phyloP scores from a whole-genome alignment of 1,284 basidiomycete genomes.

The Lignosus rhinocerotis region DNA sequence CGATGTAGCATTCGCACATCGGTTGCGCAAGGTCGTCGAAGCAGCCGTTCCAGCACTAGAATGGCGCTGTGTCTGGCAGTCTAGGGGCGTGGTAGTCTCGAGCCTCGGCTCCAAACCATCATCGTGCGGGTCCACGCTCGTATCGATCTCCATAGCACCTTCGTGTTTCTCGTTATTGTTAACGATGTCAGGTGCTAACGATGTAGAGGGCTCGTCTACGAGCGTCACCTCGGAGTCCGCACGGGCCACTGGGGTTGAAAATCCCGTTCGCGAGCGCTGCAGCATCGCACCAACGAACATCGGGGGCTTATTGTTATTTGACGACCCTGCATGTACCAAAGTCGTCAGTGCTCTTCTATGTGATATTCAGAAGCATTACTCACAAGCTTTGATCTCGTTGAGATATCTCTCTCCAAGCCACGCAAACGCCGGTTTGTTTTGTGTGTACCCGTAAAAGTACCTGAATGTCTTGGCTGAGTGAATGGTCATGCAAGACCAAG shows the following conservation, averaged over 20 bases:
- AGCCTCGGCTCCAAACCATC: neutral
- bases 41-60: neutral
- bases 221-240: conserved; percentile 11
- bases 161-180: no score
- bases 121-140: neutral
- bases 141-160: conserved; percentile 2
- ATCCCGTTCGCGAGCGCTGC: neutral
- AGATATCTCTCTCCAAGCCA: conserved; percentile 27
- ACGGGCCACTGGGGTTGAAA: conserved; percentile 1
- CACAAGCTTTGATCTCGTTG: conserved; percentile 26
- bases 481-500: neutral
- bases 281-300: conserved; percentile 19
- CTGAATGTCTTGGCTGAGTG: conserved; percentile 5
- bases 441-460: conserved; percentile 25
- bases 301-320: conserved; percentile 20
- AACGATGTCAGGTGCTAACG: neutral
- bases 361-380: neutral
- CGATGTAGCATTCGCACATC: no score
- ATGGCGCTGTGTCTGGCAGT: neutral
- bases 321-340: conserved; percentile 6
- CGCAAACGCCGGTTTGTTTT: conserved; percentile 20
- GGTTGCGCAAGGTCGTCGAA: neutral
- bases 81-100: neutral
- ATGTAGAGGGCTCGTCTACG: neutral
- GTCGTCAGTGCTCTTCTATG: neutral